These are phyloP conservation scores for Megacollybia platyphylla DNA, from an alignment of 1,284 basidiomycete genomes.

Conservation along the genomic window DNA sequence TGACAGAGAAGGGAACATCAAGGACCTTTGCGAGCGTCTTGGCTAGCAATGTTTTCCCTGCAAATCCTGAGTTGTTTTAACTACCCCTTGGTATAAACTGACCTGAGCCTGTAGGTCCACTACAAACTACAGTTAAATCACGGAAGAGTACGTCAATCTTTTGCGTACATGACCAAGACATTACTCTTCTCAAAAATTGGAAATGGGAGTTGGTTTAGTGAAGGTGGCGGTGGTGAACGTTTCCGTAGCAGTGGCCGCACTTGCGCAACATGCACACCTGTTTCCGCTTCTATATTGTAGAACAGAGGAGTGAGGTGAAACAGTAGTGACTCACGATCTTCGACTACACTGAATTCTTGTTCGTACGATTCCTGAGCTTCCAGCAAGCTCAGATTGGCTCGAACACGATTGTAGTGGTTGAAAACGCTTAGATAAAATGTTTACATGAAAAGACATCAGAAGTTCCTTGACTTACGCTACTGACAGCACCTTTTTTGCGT, in stretches of 20 bases:
- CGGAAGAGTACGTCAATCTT: not conserved
- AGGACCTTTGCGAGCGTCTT: slow-evolving; percentile 77
- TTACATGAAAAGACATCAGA: not conserved
- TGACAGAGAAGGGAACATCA: slow-evolving; percentile 85
- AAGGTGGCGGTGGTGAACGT: slow-evolving; percentile 20
- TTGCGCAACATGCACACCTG: slow-evolving; percentile 34
- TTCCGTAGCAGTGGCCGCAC: slow-evolving; percentile 34
- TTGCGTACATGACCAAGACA: slow-evolving; percentile 70
- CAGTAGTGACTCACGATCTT: slow-evolving; percentile 18
- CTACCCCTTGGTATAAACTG: slow-evolving; percentile 8
- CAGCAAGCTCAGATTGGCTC: slow-evolving; percentile 39
- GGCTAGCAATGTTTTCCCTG: slow-evolving; percentile 81
- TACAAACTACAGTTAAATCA: slow-evolving; percentile 13
- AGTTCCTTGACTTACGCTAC: slow-evolving; percentile 55
- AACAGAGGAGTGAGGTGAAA: not conserved
- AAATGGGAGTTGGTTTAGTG: slow-evolving; percentile 24
- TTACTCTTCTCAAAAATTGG: slow-evolving; percentile 87
- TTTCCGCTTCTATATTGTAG: not conserved
- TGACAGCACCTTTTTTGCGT: slow-evolving; percentile 86
- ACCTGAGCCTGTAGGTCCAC: slow-evolving; percentile 79
- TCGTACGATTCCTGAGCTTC: not conserved
- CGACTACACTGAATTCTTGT: slow-evolving; percentile 10
- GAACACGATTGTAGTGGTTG: slow-evolving; percentile 82
- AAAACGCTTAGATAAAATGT: slow-evolving; percentile 50
- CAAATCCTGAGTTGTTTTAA: not conserved